These are phyloP conservation scores for Gremmenia infestans DNA, from an alignment of 2,329 filamentous ascomycete species.

Conservation along the genomic window DNA sequence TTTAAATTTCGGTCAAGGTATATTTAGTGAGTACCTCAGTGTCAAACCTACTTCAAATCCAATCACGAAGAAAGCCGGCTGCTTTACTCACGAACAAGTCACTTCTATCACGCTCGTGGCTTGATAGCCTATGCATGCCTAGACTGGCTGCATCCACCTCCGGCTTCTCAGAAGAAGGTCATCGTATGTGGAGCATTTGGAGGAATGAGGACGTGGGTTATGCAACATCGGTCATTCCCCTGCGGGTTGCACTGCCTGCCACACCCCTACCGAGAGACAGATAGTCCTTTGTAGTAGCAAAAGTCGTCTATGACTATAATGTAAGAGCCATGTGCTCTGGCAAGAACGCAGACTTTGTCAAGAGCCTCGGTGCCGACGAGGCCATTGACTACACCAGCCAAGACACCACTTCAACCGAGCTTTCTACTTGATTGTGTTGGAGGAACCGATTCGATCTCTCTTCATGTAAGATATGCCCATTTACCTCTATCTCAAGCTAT, in stretches of 20 bases:
- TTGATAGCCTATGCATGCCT: constrained; percentile 35
- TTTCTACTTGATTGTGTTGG: constrained; percentile 32
- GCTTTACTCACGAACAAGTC: constrained; percentile 38
- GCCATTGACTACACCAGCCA: constrained; percentile 27
- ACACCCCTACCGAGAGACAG: neutral
- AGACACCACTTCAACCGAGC: constrained; percentile 16
- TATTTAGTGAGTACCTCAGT: constrained; percentile 27
- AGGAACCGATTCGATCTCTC: constrained; percentile 25
- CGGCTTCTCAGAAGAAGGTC: constrained; percentile 17
- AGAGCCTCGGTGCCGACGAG: constrained; percentile 24
- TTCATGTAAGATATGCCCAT: constrained; percentile 15
- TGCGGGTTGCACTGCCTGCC: neutral
- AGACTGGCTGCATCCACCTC: constrained; percentile 22
- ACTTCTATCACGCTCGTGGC: constrained; percentile 40
- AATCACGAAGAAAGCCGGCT: constrained; percentile 35
- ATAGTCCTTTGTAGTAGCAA: constrained; percentile 21
- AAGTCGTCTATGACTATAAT: constrained; percentile 24
- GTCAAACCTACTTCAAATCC: constrained; percentile 23
- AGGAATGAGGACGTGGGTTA: constrained; percentile 26
- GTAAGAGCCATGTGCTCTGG: constrained; percentile 28
- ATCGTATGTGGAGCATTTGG: constrained; percentile 27
- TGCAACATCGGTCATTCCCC: constrained; percentile 20
- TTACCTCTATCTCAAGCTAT: neutral
- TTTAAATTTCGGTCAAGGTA: constrained; percentile 27
- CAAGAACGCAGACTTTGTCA: constrained; percentile 25